Conservation (phyloP, 23 red algal genomes). For the Gracilaria vermiculophylla region DNA sequence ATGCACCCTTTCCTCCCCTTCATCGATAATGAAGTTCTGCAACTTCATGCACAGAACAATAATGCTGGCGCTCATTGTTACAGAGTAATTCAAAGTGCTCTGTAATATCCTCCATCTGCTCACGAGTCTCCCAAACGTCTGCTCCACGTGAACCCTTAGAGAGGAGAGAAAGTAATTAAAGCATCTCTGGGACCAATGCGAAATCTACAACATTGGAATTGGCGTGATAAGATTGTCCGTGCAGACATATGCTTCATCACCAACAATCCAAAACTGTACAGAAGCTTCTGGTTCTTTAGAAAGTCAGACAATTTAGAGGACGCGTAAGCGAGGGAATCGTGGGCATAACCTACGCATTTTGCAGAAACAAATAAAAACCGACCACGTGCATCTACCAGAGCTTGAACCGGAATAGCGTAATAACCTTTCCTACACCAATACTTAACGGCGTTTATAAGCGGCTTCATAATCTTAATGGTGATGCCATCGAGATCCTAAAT, state of each 20-base stretch:
- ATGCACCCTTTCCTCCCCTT: neutral
- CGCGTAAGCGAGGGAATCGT: neutral
- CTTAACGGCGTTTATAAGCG: neutral
- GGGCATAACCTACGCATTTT: neutral
- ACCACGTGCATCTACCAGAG: neutral
- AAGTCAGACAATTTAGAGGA: neutral
- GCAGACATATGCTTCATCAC: neutral
- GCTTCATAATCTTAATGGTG: neutral
- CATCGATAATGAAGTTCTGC: neutral
- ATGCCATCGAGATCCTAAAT: slow-evolving; percentile 24
- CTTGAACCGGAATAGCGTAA: neutral
- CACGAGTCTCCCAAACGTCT: neutral
- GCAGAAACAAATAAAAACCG: neutral
- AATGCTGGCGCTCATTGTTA: neutral
- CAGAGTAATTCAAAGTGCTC: neutral
- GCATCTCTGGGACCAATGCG: neutral
- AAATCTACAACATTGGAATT: neutral
- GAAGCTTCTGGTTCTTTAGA: neutral
- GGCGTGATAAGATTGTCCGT: neutral
- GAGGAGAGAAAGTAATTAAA: slow-evolving; percentile 34
- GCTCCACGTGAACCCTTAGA: neutral
- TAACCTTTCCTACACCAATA: neutral
- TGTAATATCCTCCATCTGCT: neutral
- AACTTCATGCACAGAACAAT: neutral
- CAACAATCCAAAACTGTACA: neutral